These are phyloP conservation scores for Paraleonurus japonicus DNA, from an alignment of 257 asterid genomes.

Conservation along the genomic window DNA sequence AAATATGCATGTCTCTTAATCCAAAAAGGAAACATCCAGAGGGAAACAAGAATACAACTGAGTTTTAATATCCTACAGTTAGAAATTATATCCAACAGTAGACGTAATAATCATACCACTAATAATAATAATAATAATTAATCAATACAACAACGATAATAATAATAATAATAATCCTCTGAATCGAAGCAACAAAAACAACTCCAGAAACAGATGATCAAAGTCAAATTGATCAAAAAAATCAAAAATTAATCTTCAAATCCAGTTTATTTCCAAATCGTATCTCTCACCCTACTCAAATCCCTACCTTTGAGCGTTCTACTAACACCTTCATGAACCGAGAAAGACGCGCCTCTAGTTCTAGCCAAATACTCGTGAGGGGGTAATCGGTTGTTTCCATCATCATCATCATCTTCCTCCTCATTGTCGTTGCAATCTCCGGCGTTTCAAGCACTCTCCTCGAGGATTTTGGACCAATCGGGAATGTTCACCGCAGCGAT, in stretches of 20 bases:
- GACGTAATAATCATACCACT: background rate
- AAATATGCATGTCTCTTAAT: too few relatives aligned
- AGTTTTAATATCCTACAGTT: conserved; percentile 22
- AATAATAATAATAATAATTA: background rate
- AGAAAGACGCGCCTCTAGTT: conserved; percentile 65
- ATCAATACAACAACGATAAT: background rate
- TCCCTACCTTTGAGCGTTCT: conserved; percentile 94
- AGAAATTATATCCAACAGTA: conserved; percentile 20
- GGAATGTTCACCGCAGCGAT: conserved; percentile 74
- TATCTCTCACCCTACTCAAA: conserved; percentile 80
- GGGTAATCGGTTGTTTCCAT: conserved; percentile 48
- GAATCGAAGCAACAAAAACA: conserved; percentile 28
- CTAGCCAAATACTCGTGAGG: conserved; percentile 91
- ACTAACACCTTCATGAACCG: conserved; percentile 84
- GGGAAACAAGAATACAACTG: background rate
- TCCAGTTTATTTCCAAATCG: conserved; percentile 84
- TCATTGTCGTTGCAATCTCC: conserved; percentile 23
- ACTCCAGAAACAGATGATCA: conserved; percentile 36
- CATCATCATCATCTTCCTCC: conserved; percentile 28
- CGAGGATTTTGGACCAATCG: conserved; percentile 75
- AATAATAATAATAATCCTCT: conserved; percentile 22
- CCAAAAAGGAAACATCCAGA: too few relatives aligned
- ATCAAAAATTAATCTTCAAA: conserved; percentile 51
- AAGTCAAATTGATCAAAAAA: background rate
- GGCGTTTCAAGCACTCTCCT: conserved; percentile 42